Evolutionary conservation across 148 eudicot species (phyloP), one percentile per base, ranked within the genome.

Genomic region (Arbutus unedo): DNA sequence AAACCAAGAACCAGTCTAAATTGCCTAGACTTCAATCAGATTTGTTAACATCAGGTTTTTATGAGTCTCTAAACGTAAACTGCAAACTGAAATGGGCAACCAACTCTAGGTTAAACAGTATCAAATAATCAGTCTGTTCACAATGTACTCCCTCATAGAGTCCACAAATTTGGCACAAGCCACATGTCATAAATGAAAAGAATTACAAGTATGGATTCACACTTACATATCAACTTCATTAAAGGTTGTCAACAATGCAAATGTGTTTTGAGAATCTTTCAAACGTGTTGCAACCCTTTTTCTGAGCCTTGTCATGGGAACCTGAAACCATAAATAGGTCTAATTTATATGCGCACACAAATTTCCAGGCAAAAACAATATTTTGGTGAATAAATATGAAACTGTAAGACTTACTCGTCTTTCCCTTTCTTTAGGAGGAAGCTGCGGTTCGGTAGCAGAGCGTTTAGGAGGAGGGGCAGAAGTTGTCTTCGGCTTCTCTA

Each of bases 361-460:
- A 50, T 14, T 50, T 48, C 64, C 43, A 51, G 81, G 51, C 19
- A 81, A 31, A 5, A 31, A 5, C 41, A 23, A 41, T 43, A 44
- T 49, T n/a, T 43, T 56, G 14, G 31, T 21, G 64, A 14, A 44
- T 43, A 47, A 79, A 53, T 64, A 84, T 57, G 56, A 4, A 72
- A 79, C 51, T 5, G 41, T 73, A 53, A 54, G 80, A 84, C 94
- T 86, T 75, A 96, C 99, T 82, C 98, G 85, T 89, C 99, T 96
- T 87, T 96, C 99, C 86, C 99, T 90, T 54, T 96, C 99, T 89
- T 96, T 96, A 5, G 99, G 99, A 67, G 99, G 99, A 68, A 96
- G 91, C 83, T 89, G 92, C 55, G 98, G 99, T 82, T 96, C 99
- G 19, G 94, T 85, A 23, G 99, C 91, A 76, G 95, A 86, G 78